Base-by-base conservation (phyloP, 1,284 basidiomycete species). In the Ustilago bromivora region DNA sequence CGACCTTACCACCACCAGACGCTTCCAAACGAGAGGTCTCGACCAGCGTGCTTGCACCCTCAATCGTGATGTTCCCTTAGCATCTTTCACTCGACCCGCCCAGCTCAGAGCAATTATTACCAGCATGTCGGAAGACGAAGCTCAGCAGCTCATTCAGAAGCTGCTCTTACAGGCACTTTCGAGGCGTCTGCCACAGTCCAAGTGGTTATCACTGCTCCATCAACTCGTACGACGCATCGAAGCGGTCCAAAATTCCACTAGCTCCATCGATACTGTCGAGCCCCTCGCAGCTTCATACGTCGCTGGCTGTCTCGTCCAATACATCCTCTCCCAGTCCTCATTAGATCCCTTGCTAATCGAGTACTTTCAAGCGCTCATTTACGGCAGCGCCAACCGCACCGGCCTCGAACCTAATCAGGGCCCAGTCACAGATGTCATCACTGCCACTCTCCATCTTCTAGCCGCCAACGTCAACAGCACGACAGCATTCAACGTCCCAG, bases 311-410 rank as follows among this genome's bases (percentile, higher is more conserved):
- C 65, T 66, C 34, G 63, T 73, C 51, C 54, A 43, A 28, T 46
- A 68, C 38, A 60, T 66, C 11, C 60, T 76, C 2, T 64, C 60
- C 11, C 74, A 76, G 35, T 38, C 62, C 19, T 61, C 65, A 40
- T 60, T 78, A 54, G 76, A 78, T 53, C 76, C 76, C 2, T 49
- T 74, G 15, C 71, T 78, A 11, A 61, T 71, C 47, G 76, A 74
- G 19, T 78, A 78, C 31, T 59, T 78, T 5, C 67, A 73, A 49
- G 66, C 58, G 3, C 32, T 67, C 64, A 65, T 78, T 32, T 78
- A 78, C 23, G 76, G 76, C 55, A 64, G 61, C 41, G 64, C 76
- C 3, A 66, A 55, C 17, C 71, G 61, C 10, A 66, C 66, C 7
- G 76, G 71, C 12, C 32, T 73, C 65, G 28, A 36, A 0, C 58